Base-by-base conservation (phyloP, 805 yeast species). In the Hanseniaspora meyeri region DNA sequence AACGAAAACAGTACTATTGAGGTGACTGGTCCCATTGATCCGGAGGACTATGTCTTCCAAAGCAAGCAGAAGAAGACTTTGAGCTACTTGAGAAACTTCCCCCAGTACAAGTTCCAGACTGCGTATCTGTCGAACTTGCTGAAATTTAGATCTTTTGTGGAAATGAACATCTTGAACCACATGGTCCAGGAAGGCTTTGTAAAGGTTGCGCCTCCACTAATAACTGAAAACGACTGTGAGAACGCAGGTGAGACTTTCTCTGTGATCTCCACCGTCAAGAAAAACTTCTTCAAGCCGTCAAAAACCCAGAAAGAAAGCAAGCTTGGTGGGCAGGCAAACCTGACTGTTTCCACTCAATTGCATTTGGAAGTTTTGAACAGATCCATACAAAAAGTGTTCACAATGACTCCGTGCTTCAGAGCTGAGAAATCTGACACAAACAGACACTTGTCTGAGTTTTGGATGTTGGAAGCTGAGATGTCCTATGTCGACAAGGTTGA, bases 381-480 rank as follows among this genome's bases (percentile, higher is more conserved):
- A 49, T 83, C 96, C 0, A 67, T 90, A 34, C 77, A 81, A 48
- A 72, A 95, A 49, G 97, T 85, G 1, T 93, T 95, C 93, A 81
- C 95, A 0, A 65, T 91, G 27, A 75, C 89, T 0, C 98, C 98
- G 1, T 87, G 96, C 58, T 93, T 93, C 66, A 74, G 99, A 60
- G 97, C 98, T 0, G 99, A 93, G 65, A 78, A 78, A 51, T 85
- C 95, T 57, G 90, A 88, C 65, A 93, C 99, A 0, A 86, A 82
- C 63, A 76, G 98, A 52, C 99, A 93, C 67, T 70, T 93, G 58
- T 79, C 91, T 58, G 99, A 93, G 68, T 93, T 93, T 68, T 93
- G 97, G 97, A 90, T 93, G 97, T 70, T 93, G 2, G 99, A 93
- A 68, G 95, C 89, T 0, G 99, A 93, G 66, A 68, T 88, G 20